Evolutionary conservation across 148 eudicot species (phyloP).

Genomic region (Arbutus unedo): DNA sequence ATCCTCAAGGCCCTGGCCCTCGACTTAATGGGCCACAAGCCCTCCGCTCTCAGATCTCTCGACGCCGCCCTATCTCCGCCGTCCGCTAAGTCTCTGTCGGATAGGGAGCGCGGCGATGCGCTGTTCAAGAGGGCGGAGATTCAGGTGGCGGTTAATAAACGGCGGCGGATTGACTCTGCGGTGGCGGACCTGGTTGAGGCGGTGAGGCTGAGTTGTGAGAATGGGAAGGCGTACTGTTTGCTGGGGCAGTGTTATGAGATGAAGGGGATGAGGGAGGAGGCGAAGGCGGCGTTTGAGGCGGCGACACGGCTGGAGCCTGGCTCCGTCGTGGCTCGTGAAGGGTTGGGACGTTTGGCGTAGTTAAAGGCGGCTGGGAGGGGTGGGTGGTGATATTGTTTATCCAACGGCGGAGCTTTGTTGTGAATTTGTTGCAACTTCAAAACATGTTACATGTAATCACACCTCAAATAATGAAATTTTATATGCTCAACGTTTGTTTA

Average conservation of each 20-base stretch:
- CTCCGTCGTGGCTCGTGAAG: constrained; percentile 38
- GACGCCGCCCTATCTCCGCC: constrained; percentile 62
- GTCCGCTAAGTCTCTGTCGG: constrained; percentile 38
- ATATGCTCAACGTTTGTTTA: neutral
- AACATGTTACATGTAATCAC: neutral
- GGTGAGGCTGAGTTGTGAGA: constrained; percentile 41
- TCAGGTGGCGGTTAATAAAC: constrained; percentile 41
- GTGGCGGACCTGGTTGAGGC: constrained; percentile 65
- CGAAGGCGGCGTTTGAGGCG: constrained; percentile 36
- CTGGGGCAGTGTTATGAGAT: constrained; percentile 70
- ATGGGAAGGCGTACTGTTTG: constrained; percentile 51
- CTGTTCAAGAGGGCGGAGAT: constrained; percentile 75
- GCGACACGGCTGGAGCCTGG: constrained; percentile 47
- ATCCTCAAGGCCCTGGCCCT: constrained; percentile 67
- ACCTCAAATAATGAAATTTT: neutral
- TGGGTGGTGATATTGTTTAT: neutral
- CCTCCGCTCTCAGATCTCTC: constrained; percentile 60
- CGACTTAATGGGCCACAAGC: constrained; percentile 44
- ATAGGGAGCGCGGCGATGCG: constrained; percentile 58
- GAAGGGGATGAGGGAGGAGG: constrained; percentile 54
- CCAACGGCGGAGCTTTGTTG: neutral
- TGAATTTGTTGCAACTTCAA: neutral
- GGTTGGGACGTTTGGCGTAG: constrained; percentile 38
- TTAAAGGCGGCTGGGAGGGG: neutral
- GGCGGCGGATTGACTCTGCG: constrained; percentile 63